Percentiles rank a stretch among this genome's conserved stretches.
These are phyloP conservation scores for Colletotrichum sp. DNA, from an alignment of 2,329 filamentous ascomycete genomes.

Conservation along the genomic window DNA sequence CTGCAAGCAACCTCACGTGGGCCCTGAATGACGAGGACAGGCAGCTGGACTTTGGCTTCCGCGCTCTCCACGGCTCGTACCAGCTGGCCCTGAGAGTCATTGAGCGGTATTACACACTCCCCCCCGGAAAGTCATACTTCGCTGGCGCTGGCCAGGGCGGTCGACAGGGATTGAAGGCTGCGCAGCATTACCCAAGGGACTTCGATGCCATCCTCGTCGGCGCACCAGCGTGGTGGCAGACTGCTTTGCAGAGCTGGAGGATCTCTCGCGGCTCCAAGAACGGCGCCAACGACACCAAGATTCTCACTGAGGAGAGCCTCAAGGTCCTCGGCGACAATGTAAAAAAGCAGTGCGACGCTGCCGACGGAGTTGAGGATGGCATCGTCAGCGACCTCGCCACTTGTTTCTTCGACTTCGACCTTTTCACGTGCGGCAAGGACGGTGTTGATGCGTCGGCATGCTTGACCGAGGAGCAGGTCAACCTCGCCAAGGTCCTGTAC, in stretches of 20 bases:
- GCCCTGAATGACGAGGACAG: slow-evolving; percentile 39
- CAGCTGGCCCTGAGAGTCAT: slow-evolving; percentile 51
- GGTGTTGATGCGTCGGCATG: slow-evolving; percentile 35
- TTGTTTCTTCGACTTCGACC: slow-evolving; percentile 49
- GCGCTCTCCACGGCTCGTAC: slow-evolving; percentile 52
- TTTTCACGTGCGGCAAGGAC: slow-evolving; percentile 39
- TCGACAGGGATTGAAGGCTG: slow-evolving; percentile 47
- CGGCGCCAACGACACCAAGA: slow-evolving; percentile 44
- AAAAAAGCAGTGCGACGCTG: slow-evolving; percentile 52
- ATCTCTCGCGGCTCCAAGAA: slow-evolving; percentile 53
- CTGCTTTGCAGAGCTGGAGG: slow-evolving; percentile 47
- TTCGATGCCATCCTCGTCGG: slow-evolving; percentile 62
- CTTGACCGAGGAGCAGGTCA: slow-evolving; percentile 45
- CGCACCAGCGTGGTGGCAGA: slow-evolving; percentile 54
- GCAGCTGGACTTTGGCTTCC: slow-evolving; percentile 41
- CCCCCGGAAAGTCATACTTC: slow-evolving; percentile 43
- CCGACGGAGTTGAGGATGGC: slow-evolving; percentile 53
- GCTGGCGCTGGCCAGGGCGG: slow-evolving; percentile 57
- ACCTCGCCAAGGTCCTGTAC: slow-evolving; percentile 33
- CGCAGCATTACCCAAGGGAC: neutral
- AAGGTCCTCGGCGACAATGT: slow-evolving; percentile 46
- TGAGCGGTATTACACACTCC: slow-evolving; percentile 48
- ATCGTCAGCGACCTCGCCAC: slow-evolving; percentile 51
- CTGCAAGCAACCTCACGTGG: slow-evolving; percentile 36
- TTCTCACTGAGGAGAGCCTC: slow-evolving; percentile 49